These are phyloP conservation scores for Takashimella koratensis DNA, from an alignment of 1,284 basidiomycete genomes.

Conservation along the genomic window DNA sequence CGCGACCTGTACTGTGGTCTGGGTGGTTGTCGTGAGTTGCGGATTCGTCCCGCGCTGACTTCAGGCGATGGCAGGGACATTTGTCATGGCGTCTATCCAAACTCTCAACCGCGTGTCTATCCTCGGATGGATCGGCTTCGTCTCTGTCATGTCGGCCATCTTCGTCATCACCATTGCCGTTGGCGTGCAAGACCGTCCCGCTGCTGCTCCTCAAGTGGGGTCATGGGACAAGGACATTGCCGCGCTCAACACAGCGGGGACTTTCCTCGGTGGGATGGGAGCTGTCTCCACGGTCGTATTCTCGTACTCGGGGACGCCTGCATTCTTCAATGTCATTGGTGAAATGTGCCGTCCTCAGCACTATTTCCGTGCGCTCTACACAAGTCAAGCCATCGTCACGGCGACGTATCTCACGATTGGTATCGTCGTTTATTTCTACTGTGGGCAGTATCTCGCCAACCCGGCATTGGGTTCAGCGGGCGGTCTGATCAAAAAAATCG, in stretches of 20 bases:
- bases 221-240: slow-evolving; percentile 30
- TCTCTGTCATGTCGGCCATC: slow-evolving; percentile 29
- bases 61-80: slow-evolving; percentile 18
- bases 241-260: slow-evolving; percentile 20
- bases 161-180: slow-evolving; percentile 35
- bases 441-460: slow-evolving; percentile 42
- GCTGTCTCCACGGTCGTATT: slow-evolving; percentile 36
- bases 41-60: too few species aligned
- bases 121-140: slow-evolving; percentile 36
- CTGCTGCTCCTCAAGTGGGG: slow-evolving; percentile 18
- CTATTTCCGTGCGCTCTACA: not conserved
- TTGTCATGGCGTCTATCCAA: slow-evolving; percentile 29
- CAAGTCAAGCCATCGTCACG: slow-evolving; percentile 7
- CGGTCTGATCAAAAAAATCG: slow-evolving; percentile 38
- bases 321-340: slow-evolving; percentile 42
- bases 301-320: slow-evolving; percentile 32
- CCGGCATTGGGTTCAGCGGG: slow-evolving; percentile 49
- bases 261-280: slow-evolving; percentile 37
- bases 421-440: slow-evolving; percentile 32
- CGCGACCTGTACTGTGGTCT: slow-evolving; percentile 35
- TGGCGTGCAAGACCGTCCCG: slow-evolving; percentile 35
- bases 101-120: slow-evolving; percentile 35
- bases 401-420: slow-evolving; percentile 14
- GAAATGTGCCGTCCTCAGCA: slow-evolving; percentile 43
- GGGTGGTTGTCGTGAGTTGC: slow-evolving; percentile 24